Evolutionary conservation across 768 basidiomycete genomes (phyloP).

Genomic region (Collybiopsis luxurians): DNA sequence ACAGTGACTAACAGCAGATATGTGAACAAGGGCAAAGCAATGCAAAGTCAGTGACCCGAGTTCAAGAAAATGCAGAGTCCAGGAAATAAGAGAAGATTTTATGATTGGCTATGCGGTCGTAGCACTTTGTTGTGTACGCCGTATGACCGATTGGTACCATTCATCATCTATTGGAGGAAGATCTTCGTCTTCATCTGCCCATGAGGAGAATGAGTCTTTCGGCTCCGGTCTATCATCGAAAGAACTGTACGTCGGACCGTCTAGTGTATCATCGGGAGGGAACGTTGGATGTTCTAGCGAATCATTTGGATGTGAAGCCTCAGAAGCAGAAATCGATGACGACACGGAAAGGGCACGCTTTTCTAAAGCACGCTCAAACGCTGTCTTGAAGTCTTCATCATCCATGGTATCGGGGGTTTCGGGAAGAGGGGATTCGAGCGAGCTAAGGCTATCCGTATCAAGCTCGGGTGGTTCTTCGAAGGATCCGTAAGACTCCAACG

Average conservation of each 20-base stretch:
- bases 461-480: not conserved
- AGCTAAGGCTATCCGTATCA: conserved; percentile 3
- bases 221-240: conserved; percentile 2
- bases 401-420: not conserved
- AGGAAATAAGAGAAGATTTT: not conserved
- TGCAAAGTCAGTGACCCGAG: not conserved
- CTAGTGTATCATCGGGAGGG: not conserved
- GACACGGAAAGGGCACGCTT: not conserved
- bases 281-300: conserved; percentile 1
- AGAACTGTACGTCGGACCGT: not conserved
- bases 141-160: conserved; percentile 31
- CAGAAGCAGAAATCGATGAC: not conserved
- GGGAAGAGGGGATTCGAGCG: not conserved
- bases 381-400: not conserved
- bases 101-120: not conserved
- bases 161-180: conserved; percentile 37
- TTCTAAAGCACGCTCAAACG: not conserved
- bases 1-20: not conserved
- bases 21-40: not conserved
- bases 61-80: too few relatives aligned
- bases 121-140: not conserved
- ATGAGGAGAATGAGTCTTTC: conserved; percentile 10
- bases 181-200: conserved; percentile 34
- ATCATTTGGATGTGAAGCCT: not conserved
- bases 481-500: not conserved